Evolutionary conservation across 106 monocot genomes (phyloP), one percentile per base, ranked within the genome.

Genomic region (Triglochin maritima): DNA sequence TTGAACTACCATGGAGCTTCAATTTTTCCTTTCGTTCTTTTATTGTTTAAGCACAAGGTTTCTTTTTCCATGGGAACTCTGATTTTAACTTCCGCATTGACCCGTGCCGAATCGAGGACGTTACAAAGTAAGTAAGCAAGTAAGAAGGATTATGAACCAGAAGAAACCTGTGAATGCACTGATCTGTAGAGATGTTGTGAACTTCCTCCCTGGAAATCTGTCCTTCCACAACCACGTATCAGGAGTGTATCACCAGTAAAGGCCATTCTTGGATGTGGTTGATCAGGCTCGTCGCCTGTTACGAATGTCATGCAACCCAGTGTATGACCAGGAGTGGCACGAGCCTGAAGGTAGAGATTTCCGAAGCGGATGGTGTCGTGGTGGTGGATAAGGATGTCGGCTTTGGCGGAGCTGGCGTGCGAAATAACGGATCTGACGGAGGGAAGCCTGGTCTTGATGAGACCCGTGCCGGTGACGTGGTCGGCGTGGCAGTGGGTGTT

Each of bases 141-240:
- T 29, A 29, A 29, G 29, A 29, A 29, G 29, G 29, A 29, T 29
- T 29, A 29, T 29, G 29, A 29, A 29, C 29, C 29, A 29, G 29
- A 29, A 0, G 29, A 1, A 1, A 75, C 95, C 90, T 95, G 87
- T 61, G 85, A 83, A 82, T 90, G 85, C 52, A 95, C 90, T 48
- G 95, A 95, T 42, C 78, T 69, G 72, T 95, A 95, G 44, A 95
- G 77, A 72, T 87, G 83, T 62, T 68, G 47, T 9, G 95, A 78
- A 74, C 78, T 90, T 65, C 95, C 95, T 53, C 87, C 95, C 95
- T 96, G 95, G 63, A 96, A 96, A 79, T 96, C 95, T 17, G 95
- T 96, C 73, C 95, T 81, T 63, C 95, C 95, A 80, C 90, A 96
- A 49, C 90, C 95, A 75, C 90, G 85, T 54, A 96, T 96, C 49